Evolutionary conservation across 179 eudicot genomes (phyloP).

Genomic region (Beta macrorhiza): DNA sequence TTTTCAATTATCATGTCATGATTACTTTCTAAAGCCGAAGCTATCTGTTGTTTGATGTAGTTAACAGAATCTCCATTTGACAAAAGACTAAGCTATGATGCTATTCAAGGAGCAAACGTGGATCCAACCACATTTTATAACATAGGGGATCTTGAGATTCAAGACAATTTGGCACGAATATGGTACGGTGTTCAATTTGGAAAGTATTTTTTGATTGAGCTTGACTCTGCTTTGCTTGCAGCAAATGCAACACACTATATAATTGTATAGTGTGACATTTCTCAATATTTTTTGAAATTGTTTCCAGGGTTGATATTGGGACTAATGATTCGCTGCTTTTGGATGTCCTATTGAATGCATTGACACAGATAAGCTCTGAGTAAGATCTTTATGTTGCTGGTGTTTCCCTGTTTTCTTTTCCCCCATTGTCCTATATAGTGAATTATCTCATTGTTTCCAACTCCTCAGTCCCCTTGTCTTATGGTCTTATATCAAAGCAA

Average conservation of each 20-base stretch:
- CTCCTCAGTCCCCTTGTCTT: neutral
- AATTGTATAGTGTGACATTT: neutral
- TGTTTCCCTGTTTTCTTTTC: neutral
- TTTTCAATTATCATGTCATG: neutral
- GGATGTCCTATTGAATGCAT: conserved; percentile 74
- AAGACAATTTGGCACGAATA: conserved; percentile 82
- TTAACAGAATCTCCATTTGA: conserved; percentile 74
- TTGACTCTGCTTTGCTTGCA: neutral
- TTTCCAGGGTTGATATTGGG: conserved; percentile 88
- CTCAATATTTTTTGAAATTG: conserved; percentile 14
- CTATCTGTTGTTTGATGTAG: conserved; percentile 37
- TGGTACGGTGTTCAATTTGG: conserved; percentile 47
- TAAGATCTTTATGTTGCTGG: conserved; percentile 33
- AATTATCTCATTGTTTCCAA: too few relatives aligned
- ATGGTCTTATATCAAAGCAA: neutral
- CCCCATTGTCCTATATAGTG: neutral
- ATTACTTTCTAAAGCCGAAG: conserved; percentile 15
- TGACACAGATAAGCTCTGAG: conserved; percentile 92
- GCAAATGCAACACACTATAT: neutral
- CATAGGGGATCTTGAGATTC: conserved; percentile 89
- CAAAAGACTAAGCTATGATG: conserved; percentile 79
- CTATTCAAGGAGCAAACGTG: conserved; percentile 80
- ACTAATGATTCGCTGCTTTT: conserved; percentile 72
- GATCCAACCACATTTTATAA: conserved; percentile 90
- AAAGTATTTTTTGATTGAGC: conserved; percentile 10